Evolutionary conservation across 768 basidiomycete genomes (phyloP).

Genomic region (Suillus cothurnatus): DNA sequence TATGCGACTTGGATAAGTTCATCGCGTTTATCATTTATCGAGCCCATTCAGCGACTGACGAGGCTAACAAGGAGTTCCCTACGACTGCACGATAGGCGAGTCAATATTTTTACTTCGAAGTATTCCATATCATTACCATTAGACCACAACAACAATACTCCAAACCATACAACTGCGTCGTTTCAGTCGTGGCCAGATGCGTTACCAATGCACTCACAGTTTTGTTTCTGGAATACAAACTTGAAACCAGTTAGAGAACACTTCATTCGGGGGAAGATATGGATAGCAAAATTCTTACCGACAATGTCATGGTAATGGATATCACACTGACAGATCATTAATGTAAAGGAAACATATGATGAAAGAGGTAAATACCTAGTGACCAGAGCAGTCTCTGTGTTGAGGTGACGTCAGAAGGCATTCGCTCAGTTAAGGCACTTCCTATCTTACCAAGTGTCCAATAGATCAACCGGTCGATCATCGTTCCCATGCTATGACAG

Average conservation of each 20-base stretch:
- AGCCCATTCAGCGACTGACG: neutral
- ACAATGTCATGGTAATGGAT: neutral
- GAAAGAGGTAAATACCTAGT: neutral
- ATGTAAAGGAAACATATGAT: neutral
- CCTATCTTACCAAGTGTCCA: constrained; percentile 1
- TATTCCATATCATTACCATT: neutral
- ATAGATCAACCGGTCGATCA: neutral
- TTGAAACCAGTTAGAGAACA: neutral
- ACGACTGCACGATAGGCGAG: neutral
- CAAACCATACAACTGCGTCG: neutral
- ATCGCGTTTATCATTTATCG: neutral
- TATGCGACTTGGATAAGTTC: neutral
- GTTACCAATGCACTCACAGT: neutral
- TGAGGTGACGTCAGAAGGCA: neutral
- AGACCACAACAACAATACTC: neutral
- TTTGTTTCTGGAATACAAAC: neutral
- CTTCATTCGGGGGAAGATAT: neutral
- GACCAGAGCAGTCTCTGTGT: neutral
- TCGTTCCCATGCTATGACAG: neutral
- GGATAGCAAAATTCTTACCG: neutral
- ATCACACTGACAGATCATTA: neutral
- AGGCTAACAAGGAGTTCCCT: constrained; percentile 1
- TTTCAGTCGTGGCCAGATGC: neutral
- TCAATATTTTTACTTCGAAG: neutral
- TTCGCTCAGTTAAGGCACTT: neutral